Percentiles rank a stretch among this genome's conserved stretches.
Evolutionary conservation across 192 early-diverging fungal species (phyloP).

Genomic region (Gigaspora rosea): DNA sequence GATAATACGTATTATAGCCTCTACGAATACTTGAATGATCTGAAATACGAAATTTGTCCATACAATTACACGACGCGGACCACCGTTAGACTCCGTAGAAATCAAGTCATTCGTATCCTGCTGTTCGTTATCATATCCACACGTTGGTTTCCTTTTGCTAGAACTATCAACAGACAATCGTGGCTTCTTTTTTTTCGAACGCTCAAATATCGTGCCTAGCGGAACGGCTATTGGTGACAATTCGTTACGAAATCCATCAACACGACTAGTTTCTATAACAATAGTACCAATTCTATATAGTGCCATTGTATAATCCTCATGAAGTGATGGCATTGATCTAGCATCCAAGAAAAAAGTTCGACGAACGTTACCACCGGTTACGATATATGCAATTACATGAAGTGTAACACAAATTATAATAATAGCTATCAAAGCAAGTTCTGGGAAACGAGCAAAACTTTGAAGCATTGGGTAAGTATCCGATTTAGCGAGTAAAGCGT

Average conservation of each 20-base stretch:
- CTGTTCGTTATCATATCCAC: constrained; percentile 33
- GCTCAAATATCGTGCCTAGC: constrained; percentile 45
- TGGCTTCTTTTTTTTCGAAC: constrained; percentile 16
- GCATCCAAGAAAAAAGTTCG: constrained; percentile 49
- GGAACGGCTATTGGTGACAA: constrained; percentile 43
- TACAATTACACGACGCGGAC: constrained; percentile 18
- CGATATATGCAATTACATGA: constrained; percentile 43
- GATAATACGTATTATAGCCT: not conserved
- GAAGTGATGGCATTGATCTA: constrained; percentile 37
- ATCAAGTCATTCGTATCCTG: constrained; percentile 16
- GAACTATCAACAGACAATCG: not conserved
- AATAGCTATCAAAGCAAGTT: constrained; percentile 47
- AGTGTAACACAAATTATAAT: constrained; percentile 45
- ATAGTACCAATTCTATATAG: constrained; percentile 47
- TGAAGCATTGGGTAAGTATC: constrained; percentile 45
- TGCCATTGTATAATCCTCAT: constrained; percentile 49
- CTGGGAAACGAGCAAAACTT: constrained; percentile 45
- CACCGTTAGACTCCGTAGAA: constrained; percentile 12
- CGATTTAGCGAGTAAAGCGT: constrained; percentile 40
- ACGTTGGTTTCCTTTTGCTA: constrained; percentile 24
- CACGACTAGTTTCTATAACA: constrained; percentile 45
- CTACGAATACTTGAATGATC: constrained; percentile 10
- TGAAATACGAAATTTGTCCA: constrained; percentile 15
- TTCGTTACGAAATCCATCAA: constrained; percentile 49
- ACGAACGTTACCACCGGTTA: constrained; percentile 48